These are phyloP conservation scores for Chaetomium globosum DNA, from an alignment of 2,329 filamentous ascomycete species.

Conservation along the genomic window DNA sequence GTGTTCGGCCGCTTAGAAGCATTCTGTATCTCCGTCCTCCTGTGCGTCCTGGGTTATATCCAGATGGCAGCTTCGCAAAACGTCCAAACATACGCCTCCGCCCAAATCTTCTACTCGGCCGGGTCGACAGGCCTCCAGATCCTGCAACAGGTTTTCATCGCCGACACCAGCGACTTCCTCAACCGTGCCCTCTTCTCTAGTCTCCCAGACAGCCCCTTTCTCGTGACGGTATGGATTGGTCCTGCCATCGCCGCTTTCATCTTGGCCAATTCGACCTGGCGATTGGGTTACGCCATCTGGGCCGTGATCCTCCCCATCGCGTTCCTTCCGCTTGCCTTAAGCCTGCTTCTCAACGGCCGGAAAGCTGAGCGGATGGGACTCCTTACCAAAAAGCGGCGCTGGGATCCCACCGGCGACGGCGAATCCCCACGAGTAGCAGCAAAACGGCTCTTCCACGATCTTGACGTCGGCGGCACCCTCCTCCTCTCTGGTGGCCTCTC, in stretches of 20 bases:
- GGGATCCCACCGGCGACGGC: neutral
- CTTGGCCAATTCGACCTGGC: conserved; percentile 54
- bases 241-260: conserved; percentile 54
- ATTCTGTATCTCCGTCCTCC: conserved; percentile 56
- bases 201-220: conserved; percentile 61
- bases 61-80: conserved; percentile 59
- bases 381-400: conserved; percentile 42
- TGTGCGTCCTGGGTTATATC: conserved; percentile 60
- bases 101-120: conserved; percentile 64
- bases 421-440: conserved; percentile 42
- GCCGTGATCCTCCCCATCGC: conserved; percentile 60
- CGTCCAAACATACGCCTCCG: conserved; percentile 56
- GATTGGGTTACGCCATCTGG: conserved; percentile 67
- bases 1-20: conserved; percentile 65
- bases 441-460: conserved; percentile 45
- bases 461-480: conserved; percentile 53
- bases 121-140: conserved; percentile 59
- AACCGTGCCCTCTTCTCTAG: conserved; percentile 63
- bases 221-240: conserved; percentile 64
- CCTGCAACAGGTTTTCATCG: conserved; percentile 66
- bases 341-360: conserved; percentile 55
- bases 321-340: conserved; percentile 57
- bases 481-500: conserved; percentile 53
- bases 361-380: conserved; percentile 54
- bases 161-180: conserved; percentile 61